phyloP scores from a whole-genome alignment of 1,284 basidiomycete genomes.

The Ustilago cynodontis region DNA sequence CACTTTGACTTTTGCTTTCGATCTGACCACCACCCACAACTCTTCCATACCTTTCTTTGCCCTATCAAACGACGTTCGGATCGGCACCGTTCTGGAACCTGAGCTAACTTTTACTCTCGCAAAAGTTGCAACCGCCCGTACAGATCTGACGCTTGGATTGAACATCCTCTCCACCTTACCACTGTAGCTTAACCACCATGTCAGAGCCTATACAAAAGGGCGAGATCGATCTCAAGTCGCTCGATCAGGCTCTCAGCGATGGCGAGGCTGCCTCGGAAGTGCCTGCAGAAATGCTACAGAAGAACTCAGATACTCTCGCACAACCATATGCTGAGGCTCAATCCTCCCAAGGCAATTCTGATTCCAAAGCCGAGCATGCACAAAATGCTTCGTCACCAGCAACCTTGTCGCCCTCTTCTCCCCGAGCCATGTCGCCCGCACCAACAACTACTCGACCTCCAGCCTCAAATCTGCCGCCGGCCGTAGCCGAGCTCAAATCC shows the following conservation, averaged over 20 bases:
- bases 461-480: constrained; percentile 16
- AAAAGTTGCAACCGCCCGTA: neutral
- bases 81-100: neutral
- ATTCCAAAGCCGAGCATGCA: constrained; percentile 12
- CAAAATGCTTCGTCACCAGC: constrained; percentile 38
- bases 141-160: neutral
- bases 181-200: constrained; percentile 18
- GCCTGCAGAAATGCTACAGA: constrained; percentile 28
- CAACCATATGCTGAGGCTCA: constrained; percentile 38
- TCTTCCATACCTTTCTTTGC: neutral
- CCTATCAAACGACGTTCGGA: neutral
- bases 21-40: neutral
- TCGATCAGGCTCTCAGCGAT: constrained; percentile 45
- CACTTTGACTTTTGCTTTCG: neutral
- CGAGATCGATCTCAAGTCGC: constrained; percentile 46
- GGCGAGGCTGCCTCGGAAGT: constrained; percentile 34
- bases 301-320: constrained; percentile 38
- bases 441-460: constrained; percentile 12
- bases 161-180: neutral
- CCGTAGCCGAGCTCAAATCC: constrained; percentile 49
- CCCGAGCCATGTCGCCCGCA: constrained; percentile 44
- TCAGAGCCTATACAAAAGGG: constrained; percentile 48
- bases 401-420: constrained; percentile 50
- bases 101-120: neutral
- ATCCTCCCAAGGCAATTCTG: constrained; percentile 13